Percentiles rank a stretch among this genome's conserved stretches.
Conservation (phyloP, 495 filamentous ascomycete species). For the Xylona heveae region DNA sequence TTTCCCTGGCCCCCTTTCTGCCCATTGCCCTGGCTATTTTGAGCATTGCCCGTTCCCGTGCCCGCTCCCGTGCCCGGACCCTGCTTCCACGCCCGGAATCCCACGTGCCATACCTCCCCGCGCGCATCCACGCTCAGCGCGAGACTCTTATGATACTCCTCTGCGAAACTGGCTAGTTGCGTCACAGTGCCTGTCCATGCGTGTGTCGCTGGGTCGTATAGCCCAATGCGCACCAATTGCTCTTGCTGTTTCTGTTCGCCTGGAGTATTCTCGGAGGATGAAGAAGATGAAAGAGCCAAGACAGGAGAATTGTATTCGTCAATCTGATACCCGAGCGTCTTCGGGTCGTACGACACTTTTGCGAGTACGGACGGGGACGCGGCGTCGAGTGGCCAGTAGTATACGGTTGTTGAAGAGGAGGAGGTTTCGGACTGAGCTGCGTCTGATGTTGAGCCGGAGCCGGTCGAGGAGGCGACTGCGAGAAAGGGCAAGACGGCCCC, state of each 20-base stretch:
- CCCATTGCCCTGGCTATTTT: background rate
- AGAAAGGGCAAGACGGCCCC: no score
- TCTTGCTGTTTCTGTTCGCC: no score
- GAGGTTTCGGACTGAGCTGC: background rate
- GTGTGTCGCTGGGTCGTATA: background rate
- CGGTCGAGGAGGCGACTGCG: background rate
- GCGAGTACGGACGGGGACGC: background rate
- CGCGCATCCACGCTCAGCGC: background rate
- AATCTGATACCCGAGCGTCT: background rate
- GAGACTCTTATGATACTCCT: background rate
- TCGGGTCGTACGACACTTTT: background rate
- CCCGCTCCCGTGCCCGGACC: background rate
- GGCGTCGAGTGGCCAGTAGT: slow-evolving; percentile 2
- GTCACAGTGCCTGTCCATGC: slow-evolving; percentile 1
- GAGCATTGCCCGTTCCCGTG: background rate
- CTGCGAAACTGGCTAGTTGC: background rate
- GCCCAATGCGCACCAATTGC: slow-evolving; percentile 1
- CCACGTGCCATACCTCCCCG: background rate
- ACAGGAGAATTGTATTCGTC: background rate
- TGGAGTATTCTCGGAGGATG: no score
- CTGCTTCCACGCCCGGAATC: background rate
- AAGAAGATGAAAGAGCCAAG: background rate
- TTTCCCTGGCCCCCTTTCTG: background rate
- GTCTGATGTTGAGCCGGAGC: background rate
- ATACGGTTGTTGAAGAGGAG: background rate